Evolutionary conservation across 805 yeast species (phyloP).

Genomic region (Pichia cabralensis): DNA sequence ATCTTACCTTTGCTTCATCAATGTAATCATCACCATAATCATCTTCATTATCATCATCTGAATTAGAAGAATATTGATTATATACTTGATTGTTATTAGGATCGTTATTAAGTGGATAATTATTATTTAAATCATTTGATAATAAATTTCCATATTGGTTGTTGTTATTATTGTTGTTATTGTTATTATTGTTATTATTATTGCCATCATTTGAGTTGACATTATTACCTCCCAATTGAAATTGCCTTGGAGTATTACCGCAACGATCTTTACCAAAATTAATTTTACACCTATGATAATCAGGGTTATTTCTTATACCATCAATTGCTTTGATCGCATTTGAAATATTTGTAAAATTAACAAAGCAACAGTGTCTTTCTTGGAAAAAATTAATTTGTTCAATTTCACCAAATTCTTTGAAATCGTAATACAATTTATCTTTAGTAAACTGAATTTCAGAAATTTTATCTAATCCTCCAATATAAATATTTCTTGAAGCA

Average conservation of each 20-base stretch:
- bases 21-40: conserved; percentile 9
- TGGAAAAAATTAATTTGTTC: conserved; percentile 87
- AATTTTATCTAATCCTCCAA: conserved; percentile 44
- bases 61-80: neutral
- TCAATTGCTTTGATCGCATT: conserved; percentile 89
- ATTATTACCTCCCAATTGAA: too few relatives aligned
- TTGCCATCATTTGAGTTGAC: too few relatives aligned
- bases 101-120: neutral
- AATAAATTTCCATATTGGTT: neutral
- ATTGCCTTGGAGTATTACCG: conserved; percentile 85
- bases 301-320: conserved; percentile 69
- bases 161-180: neutral
- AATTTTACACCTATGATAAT: conserved; percentile 63
- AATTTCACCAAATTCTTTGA: conserved; percentile 80
- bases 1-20: conserved; percentile 10
- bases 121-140: neutral
- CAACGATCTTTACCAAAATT: conserved; percentile 94
- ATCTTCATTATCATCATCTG: conserved; percentile 12
- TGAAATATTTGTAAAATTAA: conserved; percentile 83
- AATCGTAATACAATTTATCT: conserved; percentile 56
- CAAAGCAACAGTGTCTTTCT: conserved; percentile 82
- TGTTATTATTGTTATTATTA: neutral
- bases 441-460: conserved; percentile 21
- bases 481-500: conserved; percentile 86
- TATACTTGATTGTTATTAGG: neutral